Evolutionary conservation across 208 protist species (phyloP).

Genomic region (Leishmania guyanensis): DNA sequence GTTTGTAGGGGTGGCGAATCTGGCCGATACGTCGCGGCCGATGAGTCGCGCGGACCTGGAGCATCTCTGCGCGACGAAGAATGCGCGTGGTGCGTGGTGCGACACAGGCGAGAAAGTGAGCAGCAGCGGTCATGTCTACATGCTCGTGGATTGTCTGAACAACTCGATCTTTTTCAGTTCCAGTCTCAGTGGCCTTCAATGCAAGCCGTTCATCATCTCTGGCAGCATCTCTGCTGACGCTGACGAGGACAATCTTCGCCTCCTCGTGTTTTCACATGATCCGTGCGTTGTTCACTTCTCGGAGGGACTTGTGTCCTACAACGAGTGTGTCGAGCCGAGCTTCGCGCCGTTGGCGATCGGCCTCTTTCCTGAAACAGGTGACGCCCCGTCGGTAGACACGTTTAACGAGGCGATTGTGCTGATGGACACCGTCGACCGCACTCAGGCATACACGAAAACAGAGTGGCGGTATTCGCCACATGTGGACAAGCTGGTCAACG

Average conservation of each 20-base stretch:
- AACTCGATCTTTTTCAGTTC: conserved; percentile 68
- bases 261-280: conserved; percentile 74
- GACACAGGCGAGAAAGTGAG: conserved; percentile 61
- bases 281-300: conserved; percentile 47
- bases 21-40: conserved; percentile 39
- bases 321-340: conserved; percentile 47
- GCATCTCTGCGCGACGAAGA: conserved; percentile 54
- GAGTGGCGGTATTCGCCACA: conserved; percentile 56
- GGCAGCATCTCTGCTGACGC: conserved; percentile 45
- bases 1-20: conserved; percentile 81
- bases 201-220: conserved; percentile 68
- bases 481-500: conserved; percentile 33
- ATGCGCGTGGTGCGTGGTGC: conserved; percentile 84
- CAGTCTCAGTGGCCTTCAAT: conserved; percentile 58
- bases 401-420: conserved; percentile 52
- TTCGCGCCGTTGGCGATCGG: conserved; percentile 64
- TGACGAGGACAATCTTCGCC: conserved; percentile 56
- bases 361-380: conserved; percentile 46
- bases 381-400: conserved; percentile 23
- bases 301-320: conserved; percentile 61
- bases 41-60: conserved; percentile 67
- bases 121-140: conserved; percentile 43
- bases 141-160: conserved; percentile 69
- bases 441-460: conserved; percentile 36
- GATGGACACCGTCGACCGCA: conserved; percentile 64